A percentile compares a stretch with the other conserved stretches of the same genome.
phyloP scores from a whole-genome alignment of 257 asterid species.

The Plantago major region DNA sequence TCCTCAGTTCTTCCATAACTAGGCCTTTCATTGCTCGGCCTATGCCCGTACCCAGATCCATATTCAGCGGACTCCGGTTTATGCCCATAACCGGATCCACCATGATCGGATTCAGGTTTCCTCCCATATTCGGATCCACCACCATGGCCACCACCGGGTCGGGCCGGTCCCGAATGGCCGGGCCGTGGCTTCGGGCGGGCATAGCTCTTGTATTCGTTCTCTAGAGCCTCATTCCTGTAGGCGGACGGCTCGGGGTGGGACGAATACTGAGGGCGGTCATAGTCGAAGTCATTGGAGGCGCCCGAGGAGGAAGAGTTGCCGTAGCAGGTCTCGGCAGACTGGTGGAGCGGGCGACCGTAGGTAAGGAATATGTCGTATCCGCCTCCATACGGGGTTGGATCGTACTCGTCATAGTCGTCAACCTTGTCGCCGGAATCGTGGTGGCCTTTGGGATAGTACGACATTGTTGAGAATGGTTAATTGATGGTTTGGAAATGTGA shows the following conservation, averaged over 20 bases:
- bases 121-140: conserved; percentile 17
- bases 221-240: conserved; percentile 58
- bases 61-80: conserved; percentile 28
- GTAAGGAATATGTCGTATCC: conserved; percentile 68
- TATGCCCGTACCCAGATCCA: conserved; percentile 30
- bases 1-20: conserved; percentile 55
- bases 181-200: conserved; percentile 68
- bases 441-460: conserved; percentile 78
- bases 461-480: conserved; percentile 38
- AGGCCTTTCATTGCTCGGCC: conserved; percentile 40
- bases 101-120: conserved; percentile 26
- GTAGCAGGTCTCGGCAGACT: conserved; percentile 79
- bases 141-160: no score
- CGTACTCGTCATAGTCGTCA: conserved; percentile 78
- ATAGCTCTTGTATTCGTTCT: conserved; percentile 75
- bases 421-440: conserved; percentile 44
- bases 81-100: conserved; percentile 28
- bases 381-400: conserved; percentile 83
- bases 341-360: conserved; percentile 76
- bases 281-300: conserved; percentile 52
- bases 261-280: conserved; percentile 71
- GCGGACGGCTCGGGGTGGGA: conserved; percentile 77
- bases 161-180: conserved; percentile 18
- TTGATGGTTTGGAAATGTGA: conserved; percentile 2
- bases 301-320: conserved; percentile 36